Base-by-base conservation (phyloP, 2,329 filamentous ascomycete genomes). In the Aspergillus floridensis region DNA sequence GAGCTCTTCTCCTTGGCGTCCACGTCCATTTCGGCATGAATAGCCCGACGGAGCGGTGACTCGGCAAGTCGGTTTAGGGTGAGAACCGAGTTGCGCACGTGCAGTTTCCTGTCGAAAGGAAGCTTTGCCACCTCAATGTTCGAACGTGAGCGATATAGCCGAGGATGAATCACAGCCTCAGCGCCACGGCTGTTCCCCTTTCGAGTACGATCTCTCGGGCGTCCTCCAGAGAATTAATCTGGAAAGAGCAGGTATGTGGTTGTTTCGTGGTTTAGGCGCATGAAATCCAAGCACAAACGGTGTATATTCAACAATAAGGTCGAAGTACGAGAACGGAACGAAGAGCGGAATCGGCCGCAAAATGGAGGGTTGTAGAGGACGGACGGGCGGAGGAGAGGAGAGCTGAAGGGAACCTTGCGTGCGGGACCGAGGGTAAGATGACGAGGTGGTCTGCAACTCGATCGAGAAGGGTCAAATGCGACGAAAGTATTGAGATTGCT, bases 1-100 rank as follows among this genome's bases (percentile, higher is more conserved):
- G 72, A 70, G 60, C 72, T 72, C 70, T 76, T 74, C 31, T 64
- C 63, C 64, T 74, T 72, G 64, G 66, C 68, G 54, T 69, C 68
- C 62, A 65, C 58, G 47, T 71, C 70, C 71, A 74, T 73, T 61
- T 67, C 65, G 66, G 63, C 71, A 72, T 72, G 59, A 66, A 67
- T 44, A 19, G 16, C 14, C 38, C 38, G n/a, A 44, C 38, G 16
- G 38, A 44, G 38, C 38, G 38, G 38, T 44, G 38, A 44, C 38
- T 44, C 38, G 38, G 38, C 7, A 44, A 44, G 16, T 32, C 31
- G 38, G n/a, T 32, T 22, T 38, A 52, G 16, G 26, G 38, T 48
- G 35, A 49, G 35, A 24, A n/a, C 38, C 31, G 38, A 55, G 47
- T 19, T 44, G 48, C 31, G 54, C 54, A 31, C 46, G 54, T 56